phyloP scores from a whole-genome alignment of 306 rosid species.

The Castanea sativa region DNA sequence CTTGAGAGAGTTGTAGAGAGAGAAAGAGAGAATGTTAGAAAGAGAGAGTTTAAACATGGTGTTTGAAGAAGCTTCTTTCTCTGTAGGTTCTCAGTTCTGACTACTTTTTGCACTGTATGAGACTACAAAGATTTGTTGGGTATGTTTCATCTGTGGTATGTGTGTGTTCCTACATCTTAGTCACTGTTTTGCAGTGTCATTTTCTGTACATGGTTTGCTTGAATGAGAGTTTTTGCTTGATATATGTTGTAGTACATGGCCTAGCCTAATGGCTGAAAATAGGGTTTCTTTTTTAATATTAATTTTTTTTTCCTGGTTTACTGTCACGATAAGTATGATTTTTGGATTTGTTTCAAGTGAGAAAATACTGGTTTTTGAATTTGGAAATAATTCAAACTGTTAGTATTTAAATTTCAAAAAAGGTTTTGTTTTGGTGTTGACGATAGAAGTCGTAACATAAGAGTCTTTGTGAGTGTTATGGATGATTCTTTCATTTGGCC shows the following conservation, averaged over 20 bases:
- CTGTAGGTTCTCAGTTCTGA: conserved; percentile 15
- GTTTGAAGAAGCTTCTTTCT: background rate
- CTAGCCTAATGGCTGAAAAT: background rate
- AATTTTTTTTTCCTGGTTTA: background rate
- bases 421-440: background rate
- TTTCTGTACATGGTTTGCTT: background rate
- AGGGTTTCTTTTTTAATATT: background rate
- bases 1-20: conserved; percentile 21
- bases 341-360: background rate
- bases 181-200: background rate
- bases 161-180: background rate
- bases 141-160: background rate
- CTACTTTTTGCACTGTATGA: background rate
- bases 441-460: background rate
- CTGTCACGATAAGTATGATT: background rate
- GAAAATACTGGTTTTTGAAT: conserved; percentile 8
- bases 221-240: background rate
- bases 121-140: conserved; percentile 24
- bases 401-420: background rate
- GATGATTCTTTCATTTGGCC: background rate
- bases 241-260: background rate
- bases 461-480: background rate
- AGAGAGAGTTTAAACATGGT: background rate
- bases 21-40: background rate
- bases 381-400: background rate